Evolutionary conservation across 257 asterid genomes (phyloP), one percentile per base, ranked within the genome.

Genomic region (Striga asiatica): DNA sequence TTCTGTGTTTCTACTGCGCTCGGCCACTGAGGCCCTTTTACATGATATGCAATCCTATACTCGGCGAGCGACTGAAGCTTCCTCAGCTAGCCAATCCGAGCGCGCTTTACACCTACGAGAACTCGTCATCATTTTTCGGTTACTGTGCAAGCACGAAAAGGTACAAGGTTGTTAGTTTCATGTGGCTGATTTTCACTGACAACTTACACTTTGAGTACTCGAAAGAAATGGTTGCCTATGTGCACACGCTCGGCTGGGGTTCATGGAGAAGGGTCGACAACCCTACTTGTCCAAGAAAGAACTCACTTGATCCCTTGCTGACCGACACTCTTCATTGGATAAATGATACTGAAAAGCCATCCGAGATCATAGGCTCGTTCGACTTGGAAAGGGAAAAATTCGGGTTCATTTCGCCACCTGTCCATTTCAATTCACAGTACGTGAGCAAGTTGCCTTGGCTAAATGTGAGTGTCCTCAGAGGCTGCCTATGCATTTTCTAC

Each of bases 161-260:
- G 50, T 79, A 76, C 76, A 76, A 79, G 76, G 69, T 79, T 13
- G 13, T 79, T 29, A 65, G 74, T 28, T 79, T 76, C 71, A 61
- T 72, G 66, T 7, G 47, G 54, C 42, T 53, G 52, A 14, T 60
- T 8, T 62, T 64, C 32, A 20, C 28, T 5, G 64, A 67, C 38
- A 46, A 46, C 2, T n/a, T 25, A 12, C 13, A 56, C 41, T 23
- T 68, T 19, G n/a, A 12, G 8, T 21, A 51, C 45, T 22, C 59
- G 0, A 67, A 6, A 25, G 50, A 34, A 61, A 45, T 59, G 51
- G 62, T 66, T 21, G 78, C 70, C 27, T 69, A 74, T 3, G 50
- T 79, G 14, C 75, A 68, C 51, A 74, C 87, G 0, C 63, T 76
- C 8, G 83, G 87, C 29, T 68, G 75, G 27, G 66, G 64, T 60